A percentile compares a stretch with the other conserved stretches of the same genome.
These are phyloP conservation scores for Simmondsia chinensis DNA, from an alignment of 148 eudicot species.

Conservation along the genomic window DNA sequence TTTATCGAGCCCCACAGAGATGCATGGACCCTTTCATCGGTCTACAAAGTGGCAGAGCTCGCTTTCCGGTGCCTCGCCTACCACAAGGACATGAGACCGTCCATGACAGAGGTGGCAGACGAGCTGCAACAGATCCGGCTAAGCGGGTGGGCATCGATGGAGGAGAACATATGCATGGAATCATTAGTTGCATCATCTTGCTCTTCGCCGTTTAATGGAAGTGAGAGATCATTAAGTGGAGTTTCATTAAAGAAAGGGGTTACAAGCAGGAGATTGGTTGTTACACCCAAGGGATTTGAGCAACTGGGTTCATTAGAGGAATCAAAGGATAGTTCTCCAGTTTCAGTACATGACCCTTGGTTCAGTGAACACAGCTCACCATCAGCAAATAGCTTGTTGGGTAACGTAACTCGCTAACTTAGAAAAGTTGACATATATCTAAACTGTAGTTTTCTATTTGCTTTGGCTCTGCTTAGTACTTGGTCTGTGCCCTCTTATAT, in stretches of 20 bases:
- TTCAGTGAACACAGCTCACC: slow-evolving; percentile 87
- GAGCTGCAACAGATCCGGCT: slow-evolving; percentile 60
- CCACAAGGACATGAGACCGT: slow-evolving; percentile 78
- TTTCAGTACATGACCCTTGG: slow-evolving; percentile 87
- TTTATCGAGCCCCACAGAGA: slow-evolving; percentile 58
- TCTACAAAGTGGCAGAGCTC: slow-evolving; percentile 73
- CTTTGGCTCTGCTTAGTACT: too few species aligned
- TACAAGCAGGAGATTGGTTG: slow-evolving; percentile 46
- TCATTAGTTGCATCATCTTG: slow-evolving; percentile 57
- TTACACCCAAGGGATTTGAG: slow-evolving; percentile 29
- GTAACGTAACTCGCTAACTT: slow-evolving; percentile 42
- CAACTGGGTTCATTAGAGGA: slow-evolving; percentile 35
- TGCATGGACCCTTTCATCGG: slow-evolving; percentile 75
- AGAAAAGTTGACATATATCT: too few species aligned
- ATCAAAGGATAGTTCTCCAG: slow-evolving; percentile 63
- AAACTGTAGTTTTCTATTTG: too few species aligned
- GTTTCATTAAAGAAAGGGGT: slow-evolving; percentile 21
- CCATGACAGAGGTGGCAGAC: slow-evolving; percentile 75
- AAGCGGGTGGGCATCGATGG: slow-evolving; percentile 48
- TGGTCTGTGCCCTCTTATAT: too few species aligned
- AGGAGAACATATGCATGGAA: slow-evolving; percentile 41
- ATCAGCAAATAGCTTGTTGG: slow-evolving; percentile 72
- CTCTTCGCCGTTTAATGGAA: slow-evolving; percentile 54
- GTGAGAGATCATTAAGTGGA: slow-evolving; percentile 45
- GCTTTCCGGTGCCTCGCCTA: slow-evolving; percentile 80